Conservation (phyloP, 2,329 filamentous ascomycete genomes). For the Aspergillus sp. region DNA sequence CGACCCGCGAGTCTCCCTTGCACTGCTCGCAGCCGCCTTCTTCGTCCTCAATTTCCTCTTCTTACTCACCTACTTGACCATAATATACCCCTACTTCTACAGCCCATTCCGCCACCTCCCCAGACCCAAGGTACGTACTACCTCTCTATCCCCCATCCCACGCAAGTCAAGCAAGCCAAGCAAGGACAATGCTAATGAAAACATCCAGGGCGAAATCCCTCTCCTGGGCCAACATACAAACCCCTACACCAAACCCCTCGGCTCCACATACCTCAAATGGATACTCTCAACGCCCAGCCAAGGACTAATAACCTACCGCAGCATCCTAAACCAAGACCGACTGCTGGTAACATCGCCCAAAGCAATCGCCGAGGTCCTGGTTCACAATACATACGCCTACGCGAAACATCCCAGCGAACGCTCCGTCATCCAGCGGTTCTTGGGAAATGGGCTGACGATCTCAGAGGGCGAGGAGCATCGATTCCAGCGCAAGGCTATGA, state of each 20-base stretch:
- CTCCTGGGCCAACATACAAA: background rate
- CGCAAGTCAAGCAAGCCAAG: too few relatives aligned
- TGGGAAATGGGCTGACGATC: background rate
- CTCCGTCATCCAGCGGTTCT: background rate
- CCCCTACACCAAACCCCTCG: background rate
- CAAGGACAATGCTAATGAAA: background rate
- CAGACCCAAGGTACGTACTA: background rate
- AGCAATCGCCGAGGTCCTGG: constrained; percentile 2
- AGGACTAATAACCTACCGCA: background rate
- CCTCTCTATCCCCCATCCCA: background rate
- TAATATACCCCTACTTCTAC: constrained; percentile 2
- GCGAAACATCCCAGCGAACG: background rate
- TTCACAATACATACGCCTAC: background rate
- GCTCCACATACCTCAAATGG: background rate
- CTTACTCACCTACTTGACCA: background rate
- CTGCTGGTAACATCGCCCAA: background rate
- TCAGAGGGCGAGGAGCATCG: background rate
- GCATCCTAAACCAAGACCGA: constrained; percentile 1
- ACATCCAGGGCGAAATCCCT: background rate
- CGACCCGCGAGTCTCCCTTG: background rate
- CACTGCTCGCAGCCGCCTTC: background rate
- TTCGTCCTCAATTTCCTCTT: background rate
- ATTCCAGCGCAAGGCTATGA: background rate
- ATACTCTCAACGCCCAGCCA: background rate
- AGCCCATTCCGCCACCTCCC: constrained; percentile 4